Percentiles rank a stretch among this genome's conserved stretches.
These are phyloP conservation scores for Candida sphagnicola DNA, from an alignment of 805 yeast species.

Conservation along the genomic window DNA sequence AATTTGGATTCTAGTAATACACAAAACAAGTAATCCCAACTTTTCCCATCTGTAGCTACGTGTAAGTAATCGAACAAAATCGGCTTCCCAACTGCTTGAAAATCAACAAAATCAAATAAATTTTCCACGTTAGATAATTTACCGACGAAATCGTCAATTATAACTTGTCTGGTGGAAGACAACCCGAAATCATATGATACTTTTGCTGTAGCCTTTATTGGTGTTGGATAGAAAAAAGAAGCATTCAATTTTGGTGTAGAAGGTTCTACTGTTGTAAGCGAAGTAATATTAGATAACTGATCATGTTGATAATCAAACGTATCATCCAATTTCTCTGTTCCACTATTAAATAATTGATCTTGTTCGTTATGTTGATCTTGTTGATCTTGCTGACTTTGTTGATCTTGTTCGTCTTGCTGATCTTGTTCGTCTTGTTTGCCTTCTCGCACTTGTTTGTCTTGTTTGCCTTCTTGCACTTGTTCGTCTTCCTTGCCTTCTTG, in stretches of 20 bases:
- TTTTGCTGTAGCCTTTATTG: background rate
- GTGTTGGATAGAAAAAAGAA: background rate
- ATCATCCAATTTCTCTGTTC: background rate
- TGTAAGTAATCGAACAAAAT: conserved; percentile 39
- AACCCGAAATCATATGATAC: background rate
- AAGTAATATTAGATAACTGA: background rate
- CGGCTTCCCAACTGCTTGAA: conserved; percentile 17
- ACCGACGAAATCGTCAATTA: background rate
- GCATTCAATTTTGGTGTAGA: background rate
- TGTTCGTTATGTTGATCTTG: no score
- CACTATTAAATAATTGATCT: no score
- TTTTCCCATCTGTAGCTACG: conserved; percentile 39
- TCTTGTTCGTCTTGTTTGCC: no score
- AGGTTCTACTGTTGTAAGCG: background rate
- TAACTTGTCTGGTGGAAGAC: background rate
- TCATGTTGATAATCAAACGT: background rate
- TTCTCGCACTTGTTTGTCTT: no score
- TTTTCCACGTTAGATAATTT: conserved; percentile 1
- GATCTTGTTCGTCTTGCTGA: no score
- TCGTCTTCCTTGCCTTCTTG: no score
- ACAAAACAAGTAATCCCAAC: conserved; percentile 36
- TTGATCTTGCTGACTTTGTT: no score
- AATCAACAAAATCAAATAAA: background rate
- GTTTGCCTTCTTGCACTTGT: no score
- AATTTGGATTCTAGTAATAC: conserved; percentile 30